Percentiles rank a stretch among this genome's conserved stretches.
Conservation (phyloP, 129 eudicot species). For the Chrysanthemum seticuspe region DNA sequence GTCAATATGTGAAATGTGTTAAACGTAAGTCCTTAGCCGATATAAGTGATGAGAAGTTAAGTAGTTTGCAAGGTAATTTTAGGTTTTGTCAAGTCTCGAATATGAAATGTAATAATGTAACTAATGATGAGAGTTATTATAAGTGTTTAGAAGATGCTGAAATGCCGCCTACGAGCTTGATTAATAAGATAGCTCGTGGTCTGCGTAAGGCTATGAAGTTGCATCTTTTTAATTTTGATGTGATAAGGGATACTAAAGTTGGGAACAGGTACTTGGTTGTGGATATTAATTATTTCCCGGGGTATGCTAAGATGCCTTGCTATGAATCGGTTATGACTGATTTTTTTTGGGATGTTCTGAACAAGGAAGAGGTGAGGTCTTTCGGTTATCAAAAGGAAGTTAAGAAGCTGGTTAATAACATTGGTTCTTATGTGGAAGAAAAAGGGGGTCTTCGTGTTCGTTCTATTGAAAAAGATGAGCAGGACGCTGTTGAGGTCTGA, state of each 20-base stretch:
- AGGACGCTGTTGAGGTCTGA: conserved; percentile 16
- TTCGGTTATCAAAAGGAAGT: conserved; percentile 32
- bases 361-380: conserved; percentile 29
- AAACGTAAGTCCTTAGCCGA: conserved; percentile 81
- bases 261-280: conserved; percentile 80
- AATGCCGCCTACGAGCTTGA: conserved; percentile 56
- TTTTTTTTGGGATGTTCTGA: conserved; percentile 62
- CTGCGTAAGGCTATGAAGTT: conserved; percentile 49
- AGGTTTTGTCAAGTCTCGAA: conserved; percentile 76
- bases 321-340: conserved; percentile 61
- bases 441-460: conserved; percentile 34
- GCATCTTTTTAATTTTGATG: conserved; percentile 71
- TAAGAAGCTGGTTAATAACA: conserved; percentile 34
- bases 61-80: conserved; percentile 40
- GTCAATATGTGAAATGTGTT: conserved; percentile 65
- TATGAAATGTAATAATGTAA: conserved; percentile 34
- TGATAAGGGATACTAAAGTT: conserved; percentile 60
- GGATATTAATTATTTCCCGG: conserved; percentile 85
- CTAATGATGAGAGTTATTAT: conserved; percentile 41
- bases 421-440: conserved; percentile 36
- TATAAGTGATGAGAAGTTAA: conserved; percentile 56
- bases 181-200: conserved; percentile 53
- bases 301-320: conserved; percentile 77
- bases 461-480: conserved; percentile 41
- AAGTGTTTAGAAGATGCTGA: conserved; percentile 62